Base-by-base conservation (phyloP, 495 filamentous ascomycete species). In the Glonium stellatum region DNA sequence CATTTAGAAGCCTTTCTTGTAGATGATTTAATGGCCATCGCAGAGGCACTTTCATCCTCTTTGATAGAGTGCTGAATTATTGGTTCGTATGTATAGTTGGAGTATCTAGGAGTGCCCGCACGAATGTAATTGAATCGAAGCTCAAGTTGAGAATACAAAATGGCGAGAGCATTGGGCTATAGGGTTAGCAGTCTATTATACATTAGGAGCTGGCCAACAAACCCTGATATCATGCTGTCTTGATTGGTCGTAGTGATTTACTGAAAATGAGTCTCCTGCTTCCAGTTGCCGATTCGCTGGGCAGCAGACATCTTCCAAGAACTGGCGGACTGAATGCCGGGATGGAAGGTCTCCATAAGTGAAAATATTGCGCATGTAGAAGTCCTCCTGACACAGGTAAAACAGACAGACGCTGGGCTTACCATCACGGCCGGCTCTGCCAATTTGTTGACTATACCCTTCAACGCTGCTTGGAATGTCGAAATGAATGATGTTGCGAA, bases 361-460 rank as follows among this genome's bases (percentile, higher is more conserved):
- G 65, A 84, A 82, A 57, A 78, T 73, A 58, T 85, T 81, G 19
- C 76, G 72, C 18, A 78, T 54, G 47, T 76, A 74, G 55, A 82
- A 77, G 56, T 84, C 81, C 19, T 78, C 73, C 1, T 64, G 64
- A 18, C 78, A 81, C 46, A 84, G 69, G 58, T 74, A 84, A 9
- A 82, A 74, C 67, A 80, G 70, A 61, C 83, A 86, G 46, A 70
- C 72, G 55, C 81, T 82, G 0, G 64, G 59, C 23, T 72, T 63
- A 1, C 77, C 78, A 65, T 84, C 82, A 56, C 82, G 70, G 15
- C 81, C 82, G 4, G 82, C 80, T 59, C 81, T 76, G 1, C 82
- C 81, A 60, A 84, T 78, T 62, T 84, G 79, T 57, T 83, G 81
- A 51, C 79, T 82, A 54, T 84, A 84, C 21, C 79, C 79, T 61